phyloP scores from a whole-genome alignment of 495 filamentous ascomycete species.

The Saxophila tyrrhenica region DNA sequence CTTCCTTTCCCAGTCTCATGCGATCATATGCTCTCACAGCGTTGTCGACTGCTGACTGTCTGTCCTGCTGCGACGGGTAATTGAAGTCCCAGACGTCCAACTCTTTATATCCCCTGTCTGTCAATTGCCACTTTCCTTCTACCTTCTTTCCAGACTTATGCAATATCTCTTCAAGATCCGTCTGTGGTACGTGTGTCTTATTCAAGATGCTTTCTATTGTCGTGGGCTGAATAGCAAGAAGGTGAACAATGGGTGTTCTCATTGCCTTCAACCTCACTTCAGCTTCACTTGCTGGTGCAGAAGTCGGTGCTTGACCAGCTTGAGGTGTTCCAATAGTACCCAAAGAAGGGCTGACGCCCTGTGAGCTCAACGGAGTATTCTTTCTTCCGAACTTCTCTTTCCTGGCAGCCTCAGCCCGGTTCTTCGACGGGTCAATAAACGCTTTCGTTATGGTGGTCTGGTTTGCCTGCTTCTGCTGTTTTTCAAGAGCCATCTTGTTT shows the following conservation, averaged over 20 bases:
- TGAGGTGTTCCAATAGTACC: neutral
- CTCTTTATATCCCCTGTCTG: constrained; percentile 64
- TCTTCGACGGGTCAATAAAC: constrained; percentile 10
- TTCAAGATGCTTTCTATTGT: constrained; percentile 10
- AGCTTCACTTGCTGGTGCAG: constrained; percentile 13
- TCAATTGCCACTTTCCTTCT: constrained; percentile 26
- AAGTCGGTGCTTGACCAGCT: constrained; percentile 18
- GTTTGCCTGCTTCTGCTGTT: constrained; percentile 30
- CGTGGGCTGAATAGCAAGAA: constrained; percentile 26
- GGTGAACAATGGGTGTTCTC: constrained; percentile 22
- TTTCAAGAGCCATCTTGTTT: constrained; percentile 25
- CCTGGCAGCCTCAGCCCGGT: constrained; percentile 8
- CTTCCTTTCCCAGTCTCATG: constrained; percentile 56
- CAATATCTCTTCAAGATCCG: constrained; percentile 23
- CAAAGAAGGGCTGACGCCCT: constrained; percentile 3
- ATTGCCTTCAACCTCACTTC: constrained; percentile 21
- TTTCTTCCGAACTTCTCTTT: constrained; percentile 7
- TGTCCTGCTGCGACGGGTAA: constrained; percentile 54
- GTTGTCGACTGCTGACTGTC: constrained; percentile 69
- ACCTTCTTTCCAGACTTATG: constrained; percentile 25
- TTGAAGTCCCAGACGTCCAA: constrained; percentile 71
- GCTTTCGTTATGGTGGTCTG: constrained; percentile 16
- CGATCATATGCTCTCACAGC: constrained; percentile 75
- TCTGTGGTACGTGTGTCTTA: constrained; percentile 19
- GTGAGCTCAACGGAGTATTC: constrained; percentile 3